Percentiles rank a stretch among this genome's conserved stretches.
Evolutionary conservation across 129 eudicot species (phyloP).

Genomic region (Flaveria robusta): DNA sequence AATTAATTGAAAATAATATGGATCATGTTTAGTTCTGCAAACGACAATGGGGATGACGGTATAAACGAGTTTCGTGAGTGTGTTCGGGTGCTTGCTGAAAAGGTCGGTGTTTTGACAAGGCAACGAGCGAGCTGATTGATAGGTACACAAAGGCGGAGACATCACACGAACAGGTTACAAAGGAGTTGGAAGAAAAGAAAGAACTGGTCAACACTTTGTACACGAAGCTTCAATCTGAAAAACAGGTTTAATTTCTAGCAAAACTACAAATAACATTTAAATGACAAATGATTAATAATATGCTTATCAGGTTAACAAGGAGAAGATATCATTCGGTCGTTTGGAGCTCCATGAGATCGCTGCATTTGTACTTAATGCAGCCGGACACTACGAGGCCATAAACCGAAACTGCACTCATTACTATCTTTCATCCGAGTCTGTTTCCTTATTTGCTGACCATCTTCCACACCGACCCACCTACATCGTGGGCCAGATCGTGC

Average conservation of each 20-base stretch:
- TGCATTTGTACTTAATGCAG: conserved; percentile 72
- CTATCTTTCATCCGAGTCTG: conserved; percentile 85
- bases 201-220: conserved; percentile 77
- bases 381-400: conserved; percentile 84
- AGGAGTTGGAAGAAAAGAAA: conserved; percentile 84
- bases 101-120: conserved; percentile 66
- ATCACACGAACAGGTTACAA: conserved; percentile 57
- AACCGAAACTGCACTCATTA: conserved; percentile 79
- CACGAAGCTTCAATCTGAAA: conserved; percentile 82
- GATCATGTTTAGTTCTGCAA: conserved; percentile 47
- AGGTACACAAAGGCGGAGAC: conserved; percentile 71
- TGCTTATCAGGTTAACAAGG: conserved; percentile 72
- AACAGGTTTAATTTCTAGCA: conserved; percentile 56
- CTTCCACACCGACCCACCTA: conserved; percentile 73
- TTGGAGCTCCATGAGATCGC: conserved; percentile 91
- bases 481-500: conserved; percentile 89
- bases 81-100: conserved; percentile 72
- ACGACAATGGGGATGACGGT: conserved; percentile 72
- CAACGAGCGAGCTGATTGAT: conserved; percentile 79
- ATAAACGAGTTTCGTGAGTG: conserved; percentile 73
- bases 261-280: neutral
- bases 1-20: neutral
- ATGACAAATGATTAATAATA: neutral
- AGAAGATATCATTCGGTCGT: conserved; percentile 79
- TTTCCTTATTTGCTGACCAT: conserved; percentile 75